Base-by-base conservation (phyloP, 2,329 filamentous ascomycete species). In the Xylariaceae sp. region DNA sequence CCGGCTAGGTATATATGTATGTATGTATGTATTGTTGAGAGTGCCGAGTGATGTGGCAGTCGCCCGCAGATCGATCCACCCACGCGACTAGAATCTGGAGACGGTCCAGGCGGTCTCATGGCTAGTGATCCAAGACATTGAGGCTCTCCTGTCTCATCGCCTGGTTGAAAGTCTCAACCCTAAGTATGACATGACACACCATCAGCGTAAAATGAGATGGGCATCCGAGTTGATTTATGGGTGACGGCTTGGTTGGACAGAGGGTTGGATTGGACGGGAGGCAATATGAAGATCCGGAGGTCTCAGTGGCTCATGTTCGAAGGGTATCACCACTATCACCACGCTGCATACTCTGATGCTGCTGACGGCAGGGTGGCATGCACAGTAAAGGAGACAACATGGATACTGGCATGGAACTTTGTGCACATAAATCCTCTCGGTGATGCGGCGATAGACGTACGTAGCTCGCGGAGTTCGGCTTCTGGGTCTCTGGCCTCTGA, bases 361-460 rank as follows among this genome's bases (percentile, higher is more conserved):
- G 64, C 62, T 65, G 63, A 65, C 59, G 59, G 57, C 57, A 65
- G 52, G 60, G 61, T 60, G 56, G 37, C 48, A 58, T 63, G 58
- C 60, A 66, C 64, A 66, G 64, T 66, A 61, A 59, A 60, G 57
- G 55, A 63, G 56, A 50, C 20, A 37, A 26, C 40, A 54, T 57
- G 58, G 61, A 53, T 54, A 65, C 65, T 65, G 60, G 54, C 50
- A 44, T 32, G 56, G 48, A 58, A 60, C 63, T 56, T 64, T 54
- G 40, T 20, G 23, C 9, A 26, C 52, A 51, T 40, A 49, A 54
- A 53, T 62, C 47, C 57, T 49, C 51, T n/a, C n/a, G n/a, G n/a
- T n/a, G n/a, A n/a, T n/a, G n/a, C n/a, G n/a, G n/a, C n/a, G n/a
- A n/a, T n/a, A n/a, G n/a, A n/a, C n/a, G n/a, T n/a, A n/a, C n/a